Evolutionary conservation across 441 rosid genomes (phyloP).

Genomic region (Gossypium trilobum): DNA sequence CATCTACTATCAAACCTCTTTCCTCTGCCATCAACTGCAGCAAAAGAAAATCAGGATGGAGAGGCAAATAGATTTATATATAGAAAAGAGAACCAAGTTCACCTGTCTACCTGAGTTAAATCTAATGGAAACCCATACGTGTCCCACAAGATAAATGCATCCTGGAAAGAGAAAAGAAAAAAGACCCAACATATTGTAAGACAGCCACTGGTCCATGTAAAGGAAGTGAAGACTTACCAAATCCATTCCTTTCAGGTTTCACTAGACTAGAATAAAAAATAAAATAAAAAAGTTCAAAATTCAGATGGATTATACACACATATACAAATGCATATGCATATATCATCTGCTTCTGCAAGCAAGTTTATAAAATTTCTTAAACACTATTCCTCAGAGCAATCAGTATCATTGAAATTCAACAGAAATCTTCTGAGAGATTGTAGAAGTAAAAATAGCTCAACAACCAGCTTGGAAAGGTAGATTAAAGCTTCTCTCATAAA

Average conservation of each 20-base stretch:
- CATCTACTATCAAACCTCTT: slow-evolving; percentile 73
- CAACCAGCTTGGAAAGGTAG: neutral
- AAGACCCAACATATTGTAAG: slow-evolving; percentile 9
- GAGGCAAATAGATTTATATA: slow-evolving; percentile 2
- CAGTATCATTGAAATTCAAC: neutral
- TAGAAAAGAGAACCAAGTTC: slow-evolving; percentile 5
- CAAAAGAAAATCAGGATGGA: slow-evolving; percentile 13
- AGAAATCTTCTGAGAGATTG: neutral
- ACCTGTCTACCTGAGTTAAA: slow-evolving; percentile 69
- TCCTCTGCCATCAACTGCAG: slow-evolving; percentile 92
- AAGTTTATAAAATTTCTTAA: neutral
- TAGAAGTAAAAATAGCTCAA: neutral
- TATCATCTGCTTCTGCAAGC: neutral
- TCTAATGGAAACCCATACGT: slow-evolving; percentile 94
- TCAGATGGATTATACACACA: neutral
- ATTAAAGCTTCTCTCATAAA: slow-evolving; percentile 11
- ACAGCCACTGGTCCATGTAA: neutral
- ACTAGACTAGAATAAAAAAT: neutral
- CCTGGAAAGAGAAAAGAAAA: slow-evolving; percentile 36
- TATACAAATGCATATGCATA: neutral
- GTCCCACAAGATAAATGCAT: slow-evolving; percentile 93
- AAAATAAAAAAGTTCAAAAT: neutral
- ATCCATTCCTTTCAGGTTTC: slow-evolving; percentile 5
- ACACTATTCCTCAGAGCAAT: neutral
- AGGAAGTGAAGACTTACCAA: neutral